A percentile compares a stretch with the other conserved stretches of the same genome.
phyloP scores from a whole-genome alignment of 2,329 filamentous ascomycete genomes.

The Beauveria medogensis region DNA sequence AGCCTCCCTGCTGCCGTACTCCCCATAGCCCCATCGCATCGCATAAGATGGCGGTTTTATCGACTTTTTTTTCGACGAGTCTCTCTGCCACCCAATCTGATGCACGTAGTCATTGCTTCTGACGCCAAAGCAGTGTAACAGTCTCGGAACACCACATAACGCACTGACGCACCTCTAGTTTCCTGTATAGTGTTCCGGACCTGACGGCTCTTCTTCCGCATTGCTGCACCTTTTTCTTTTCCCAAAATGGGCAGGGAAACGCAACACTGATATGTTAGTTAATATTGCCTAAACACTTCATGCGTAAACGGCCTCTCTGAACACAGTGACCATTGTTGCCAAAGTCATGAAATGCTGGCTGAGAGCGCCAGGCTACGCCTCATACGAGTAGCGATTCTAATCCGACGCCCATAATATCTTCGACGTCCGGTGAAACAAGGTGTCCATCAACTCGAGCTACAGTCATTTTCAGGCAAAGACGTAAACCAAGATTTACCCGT shows the following conservation, averaged over 20 bases:
- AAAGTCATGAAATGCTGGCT: not conserved
- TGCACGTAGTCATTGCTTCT: conserved; percentile 3
- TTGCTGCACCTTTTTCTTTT: not conserved
- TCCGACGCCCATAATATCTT: not conserved
- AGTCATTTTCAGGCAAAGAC: not conserved
- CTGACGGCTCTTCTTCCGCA: not conserved
- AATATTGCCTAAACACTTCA: not conserved
- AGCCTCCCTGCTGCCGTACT: not conserved
- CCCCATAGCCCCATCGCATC: not conserved
- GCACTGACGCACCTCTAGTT: not conserved
- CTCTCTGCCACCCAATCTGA: not conserved
- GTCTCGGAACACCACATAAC: not conserved
- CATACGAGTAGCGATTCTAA: not conserved
- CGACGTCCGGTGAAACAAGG: not conserved
- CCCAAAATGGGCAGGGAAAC: not conserved
- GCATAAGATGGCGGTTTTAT: not conserved
- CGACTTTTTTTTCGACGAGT: not conserved
- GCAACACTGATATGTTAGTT: not conserved
- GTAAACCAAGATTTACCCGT: not conserved
- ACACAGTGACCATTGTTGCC: not conserved
- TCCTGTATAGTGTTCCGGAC: not conserved
- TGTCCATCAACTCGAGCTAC: not conserved
- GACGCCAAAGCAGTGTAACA: not conserved
- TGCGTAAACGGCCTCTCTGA: not conserved
- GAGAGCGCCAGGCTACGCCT: not conserved